These are phyloP conservation scores for Laburnicola sp. DNA, from an alignment of 2,329 filamentous ascomycete species.

Conservation along the genomic window DNA sequence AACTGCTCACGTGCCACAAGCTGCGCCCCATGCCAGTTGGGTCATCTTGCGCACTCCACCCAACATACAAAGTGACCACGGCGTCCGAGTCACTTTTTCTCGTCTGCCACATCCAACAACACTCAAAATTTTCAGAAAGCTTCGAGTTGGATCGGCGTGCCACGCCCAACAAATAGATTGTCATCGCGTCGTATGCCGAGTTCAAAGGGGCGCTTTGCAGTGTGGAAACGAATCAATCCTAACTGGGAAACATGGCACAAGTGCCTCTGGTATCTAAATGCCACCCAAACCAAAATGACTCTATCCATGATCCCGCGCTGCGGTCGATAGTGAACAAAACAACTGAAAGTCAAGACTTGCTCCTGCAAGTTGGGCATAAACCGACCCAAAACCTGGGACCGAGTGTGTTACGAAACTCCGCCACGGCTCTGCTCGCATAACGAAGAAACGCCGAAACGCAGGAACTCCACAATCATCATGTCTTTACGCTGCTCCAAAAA, in stretches of 20 bases:
- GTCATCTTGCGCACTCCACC: not conserved
- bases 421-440: not conserved
- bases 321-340: not conserved
- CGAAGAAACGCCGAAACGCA: not conserved
- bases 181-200: no score
- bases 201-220: no score
- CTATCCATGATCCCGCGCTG: conserved; percentile 1
- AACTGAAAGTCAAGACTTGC: not conserved
- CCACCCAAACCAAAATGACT: not conserved
- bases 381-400: not conserved
- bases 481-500: not conserved
- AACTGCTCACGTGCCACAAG: no score
- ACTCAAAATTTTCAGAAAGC: no score
- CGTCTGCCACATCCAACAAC: no score
- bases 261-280: conserved; percentile 5
- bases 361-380: not conserved
- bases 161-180: no score
- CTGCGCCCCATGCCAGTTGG: not conserved
- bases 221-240: not conserved
- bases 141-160: no score
- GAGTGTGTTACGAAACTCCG: not conserved
- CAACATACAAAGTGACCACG: not conserved
- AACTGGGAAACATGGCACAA: not conserved
- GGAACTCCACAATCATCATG: no score
- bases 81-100: not conserved